Percentiles rank a stretch among this genome's conserved stretches.
Conservation (phyloP, 2,329 filamentous ascomycete species). For the Diaporthe aspalathi region DNA sequence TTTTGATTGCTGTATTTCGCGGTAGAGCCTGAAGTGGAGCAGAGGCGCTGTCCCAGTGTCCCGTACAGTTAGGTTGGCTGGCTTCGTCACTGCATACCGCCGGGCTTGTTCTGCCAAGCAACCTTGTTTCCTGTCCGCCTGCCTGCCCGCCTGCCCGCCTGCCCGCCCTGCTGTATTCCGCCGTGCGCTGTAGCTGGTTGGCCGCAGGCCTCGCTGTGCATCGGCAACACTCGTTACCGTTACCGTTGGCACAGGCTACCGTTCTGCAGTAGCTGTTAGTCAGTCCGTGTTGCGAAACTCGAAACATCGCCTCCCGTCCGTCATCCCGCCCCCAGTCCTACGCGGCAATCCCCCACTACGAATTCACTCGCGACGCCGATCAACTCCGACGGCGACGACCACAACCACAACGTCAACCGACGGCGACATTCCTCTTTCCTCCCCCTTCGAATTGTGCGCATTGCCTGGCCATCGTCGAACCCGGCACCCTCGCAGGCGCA, state of each 20-base stretch:
- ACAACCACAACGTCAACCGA: constrained; percentile 9
- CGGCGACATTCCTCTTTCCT: background rate
- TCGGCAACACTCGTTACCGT: constrained; percentile 10
- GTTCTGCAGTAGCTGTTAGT: background rate
- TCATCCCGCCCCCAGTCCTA: constrained; percentile 1
- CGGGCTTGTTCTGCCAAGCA: constrained; percentile 31
- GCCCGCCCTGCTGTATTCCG: no score
- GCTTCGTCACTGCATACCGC: constrained; percentile 35
- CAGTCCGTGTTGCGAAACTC: constrained; percentile 30
- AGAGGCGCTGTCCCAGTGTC: constrained; percentile 4
- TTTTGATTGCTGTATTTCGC: constrained; percentile 6
- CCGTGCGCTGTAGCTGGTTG: no score
- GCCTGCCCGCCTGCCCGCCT: no score
- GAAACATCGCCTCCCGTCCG: constrained; percentile 26
- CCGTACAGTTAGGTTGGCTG: no score
- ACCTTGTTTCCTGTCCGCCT: constrained; percentile 32
- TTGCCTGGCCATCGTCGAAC: constrained; percentile 13
- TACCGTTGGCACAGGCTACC: constrained; percentile 21
- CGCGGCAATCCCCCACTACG: constrained; percentile 26
- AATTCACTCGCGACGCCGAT: constrained; percentile 21
- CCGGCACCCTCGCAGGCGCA: constrained; percentile 26
- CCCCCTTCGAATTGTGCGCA: constrained; percentile 8
- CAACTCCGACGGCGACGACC: background rate
- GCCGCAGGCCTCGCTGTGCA: constrained; percentile 6
- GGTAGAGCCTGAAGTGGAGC: constrained; percentile 9